phyloP scores from a whole-genome alignment of 2,329 filamentous ascomycete genomes.

The Hymenoscyphus fructigenus region DNA sequence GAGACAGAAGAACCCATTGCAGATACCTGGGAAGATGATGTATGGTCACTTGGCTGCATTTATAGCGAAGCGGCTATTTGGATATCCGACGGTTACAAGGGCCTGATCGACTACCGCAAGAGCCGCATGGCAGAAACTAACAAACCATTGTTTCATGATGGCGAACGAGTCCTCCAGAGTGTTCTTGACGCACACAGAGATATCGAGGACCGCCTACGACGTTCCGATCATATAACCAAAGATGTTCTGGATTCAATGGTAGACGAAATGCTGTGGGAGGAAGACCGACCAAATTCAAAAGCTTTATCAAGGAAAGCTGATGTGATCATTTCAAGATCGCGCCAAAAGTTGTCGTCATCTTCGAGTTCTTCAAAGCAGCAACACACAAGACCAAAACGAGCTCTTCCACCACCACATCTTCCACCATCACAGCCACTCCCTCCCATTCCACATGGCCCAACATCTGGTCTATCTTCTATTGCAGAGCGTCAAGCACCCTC shows the following conservation, averaged over 20 bases:
- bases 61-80: conserved; percentile 37
- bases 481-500: conserved; percentile 16
- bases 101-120: conserved; percentile 22
- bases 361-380: conserved; percentile 12
- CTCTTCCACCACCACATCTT: conserved; percentile 18
- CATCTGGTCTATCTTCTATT: conserved; percentile 20
- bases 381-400: conserved; percentile 15
- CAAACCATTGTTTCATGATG: conserved; percentile 34
- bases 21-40: conserved; percentile 29
- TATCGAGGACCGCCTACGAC: conserved; percentile 25
- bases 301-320: conserved; percentile 25
- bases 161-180: conserved; percentile 21
- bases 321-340: conserved; percentile 21
- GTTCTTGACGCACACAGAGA: conserved; percentile 30
- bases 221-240: conserved; percentile 32
- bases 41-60: conserved; percentile 39
- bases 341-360: conserved; percentile 16
- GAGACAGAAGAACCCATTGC: not conserved
- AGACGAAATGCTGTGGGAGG: conserved; percentile 30
- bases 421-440: conserved; percentile 23
- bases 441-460: conserved; percentile 17
- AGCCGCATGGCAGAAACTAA: conserved; percentile 16
- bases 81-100: conserved; percentile 32
- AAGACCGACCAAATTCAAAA: conserved; percentile 27
- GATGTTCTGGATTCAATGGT: conserved; percentile 29